A percentile compares a stretch with the other conserved stretches of the same genome.
phyloP scores from a whole-genome alignment of 2,329 filamentous ascomycete species.

The Epicoccum nigrum region DNA sequence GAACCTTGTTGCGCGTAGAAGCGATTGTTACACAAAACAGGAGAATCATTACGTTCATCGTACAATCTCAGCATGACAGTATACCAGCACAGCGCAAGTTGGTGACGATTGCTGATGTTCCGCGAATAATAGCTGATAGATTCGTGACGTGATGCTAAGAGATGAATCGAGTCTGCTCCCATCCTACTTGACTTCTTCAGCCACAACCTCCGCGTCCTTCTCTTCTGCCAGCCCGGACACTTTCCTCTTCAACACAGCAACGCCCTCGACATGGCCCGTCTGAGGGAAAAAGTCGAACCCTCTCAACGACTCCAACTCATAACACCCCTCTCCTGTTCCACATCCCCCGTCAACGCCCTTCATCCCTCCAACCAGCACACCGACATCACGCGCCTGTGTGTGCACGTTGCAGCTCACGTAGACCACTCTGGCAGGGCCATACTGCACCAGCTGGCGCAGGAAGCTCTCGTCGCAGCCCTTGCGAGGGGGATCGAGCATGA shows the following conservation, averaged over 20 bases:
- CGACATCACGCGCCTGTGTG: slow-evolving; percentile 92
- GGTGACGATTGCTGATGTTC: no score
- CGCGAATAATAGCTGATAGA: no score
- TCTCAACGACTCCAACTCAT: slow-evolving; percentile 86
- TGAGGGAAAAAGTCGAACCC: slow-evolving; percentile 99
- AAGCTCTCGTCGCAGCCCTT: slow-evolving; percentile 93
- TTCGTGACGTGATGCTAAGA: no score
- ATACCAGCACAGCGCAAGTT: no score
- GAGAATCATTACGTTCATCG: slow-evolving; percentile 8
- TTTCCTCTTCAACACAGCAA: slow-evolving; percentile 62
- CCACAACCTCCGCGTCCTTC: neutral
- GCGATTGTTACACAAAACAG: slow-evolving; percentile 23
- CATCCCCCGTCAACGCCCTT: slow-evolving; percentile 47
- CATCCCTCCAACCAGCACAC: slow-evolving; percentile 78
- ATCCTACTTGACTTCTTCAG: neutral
- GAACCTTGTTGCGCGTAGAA: slow-evolving; percentile 20
- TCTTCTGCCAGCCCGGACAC: slow-evolving; percentile 7
- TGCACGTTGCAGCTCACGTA: slow-evolving; percentile 99
- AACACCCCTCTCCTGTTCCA: slow-evolving; percentile 55
- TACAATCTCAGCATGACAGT: no score
- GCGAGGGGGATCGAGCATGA: slow-evolving; percentile 95
- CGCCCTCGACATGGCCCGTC: slow-evolving; percentile 70
- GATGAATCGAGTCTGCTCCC: neutral
- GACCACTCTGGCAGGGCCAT: slow-evolving; percentile 78
- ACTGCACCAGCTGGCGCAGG: slow-evolving; percentile 77